These are phyloP conservation scores for Quercus mongolica DNA, from an alignment of 306 rosid species.

Conservation along the genomic window DNA sequence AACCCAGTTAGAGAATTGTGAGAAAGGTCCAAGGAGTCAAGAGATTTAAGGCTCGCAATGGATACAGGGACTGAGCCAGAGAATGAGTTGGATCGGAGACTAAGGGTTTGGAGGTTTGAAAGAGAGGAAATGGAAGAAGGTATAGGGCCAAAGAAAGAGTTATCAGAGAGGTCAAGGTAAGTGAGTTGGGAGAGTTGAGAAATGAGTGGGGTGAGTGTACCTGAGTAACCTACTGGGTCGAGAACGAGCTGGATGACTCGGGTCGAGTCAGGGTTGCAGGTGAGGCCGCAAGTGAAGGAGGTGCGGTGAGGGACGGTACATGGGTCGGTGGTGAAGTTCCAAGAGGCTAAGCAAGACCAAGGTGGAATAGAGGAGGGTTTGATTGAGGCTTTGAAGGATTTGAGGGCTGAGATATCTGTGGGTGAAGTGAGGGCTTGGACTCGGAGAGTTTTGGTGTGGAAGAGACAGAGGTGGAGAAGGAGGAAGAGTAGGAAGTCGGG, in stretches of 20 bases:
- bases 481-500: conserved; percentile 9
- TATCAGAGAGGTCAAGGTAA: conserved; percentile 69
- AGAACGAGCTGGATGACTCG: conserved; percentile 76
- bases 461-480: conserved; percentile 2
- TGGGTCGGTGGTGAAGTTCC: conserved; percentile 87
- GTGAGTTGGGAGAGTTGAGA: conserved; percentile 55
- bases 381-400: conserved; percentile 74
- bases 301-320: conserved; percentile 72
- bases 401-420: conserved; percentile 64
- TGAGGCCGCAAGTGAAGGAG: conserved; percentile 71
- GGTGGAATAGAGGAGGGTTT: conserved; percentile 62
- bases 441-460: background rate
- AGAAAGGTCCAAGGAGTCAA: conserved; percentile 57
- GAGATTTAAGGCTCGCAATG: conserved; percentile 44
- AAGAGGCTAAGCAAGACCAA: conserved; percentile 74
- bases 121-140: conserved; percentile 74
- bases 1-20: conserved; percentile 53
- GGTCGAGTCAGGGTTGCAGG: conserved; percentile 61
- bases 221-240: conserved; percentile 82
- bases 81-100: conserved; percentile 72
- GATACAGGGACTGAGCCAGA: conserved; percentile 56
- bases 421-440: conserved; percentile 48
- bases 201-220: conserved; percentile 59
- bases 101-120: conserved; percentile 45
- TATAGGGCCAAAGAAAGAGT: conserved; percentile 59